Evolutionary conservation across 2,329 filamentous ascomycete species (phyloP).

Genomic region (Talaromyces sp.): DNA sequence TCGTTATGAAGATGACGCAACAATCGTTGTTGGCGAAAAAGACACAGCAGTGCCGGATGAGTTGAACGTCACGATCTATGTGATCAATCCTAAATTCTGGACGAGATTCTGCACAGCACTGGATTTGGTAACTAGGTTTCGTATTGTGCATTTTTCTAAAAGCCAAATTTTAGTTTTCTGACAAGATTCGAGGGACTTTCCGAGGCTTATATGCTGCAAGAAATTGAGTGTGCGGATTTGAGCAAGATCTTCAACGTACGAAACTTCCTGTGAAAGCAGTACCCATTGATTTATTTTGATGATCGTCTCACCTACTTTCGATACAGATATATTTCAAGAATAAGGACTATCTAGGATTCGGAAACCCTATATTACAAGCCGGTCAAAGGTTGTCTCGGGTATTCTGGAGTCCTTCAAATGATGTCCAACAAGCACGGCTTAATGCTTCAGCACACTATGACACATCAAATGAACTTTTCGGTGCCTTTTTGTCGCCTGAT

Average conservation of each 20-base stretch:
- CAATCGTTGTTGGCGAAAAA: neutral
- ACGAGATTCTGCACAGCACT: constrained; percentile 1
- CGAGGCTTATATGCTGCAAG: constrained; percentile 69
- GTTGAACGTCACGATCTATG: constrained; percentile 2
- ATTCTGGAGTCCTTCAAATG: constrained; percentile 57
- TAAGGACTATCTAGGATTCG: constrained; percentile 40
- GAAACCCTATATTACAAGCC: constrained; percentile 15
- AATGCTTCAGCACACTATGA: constrained; percentile 73
- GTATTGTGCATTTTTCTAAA: neutral
- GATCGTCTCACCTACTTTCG: neutral
- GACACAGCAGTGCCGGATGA: neutral
- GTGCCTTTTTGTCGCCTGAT: constrained; percentile 25
- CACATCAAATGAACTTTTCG: constrained; percentile 45
- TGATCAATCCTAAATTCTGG: constrained; percentile 12
- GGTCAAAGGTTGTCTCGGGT: constrained; percentile 29
- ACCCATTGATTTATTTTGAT: neutral
- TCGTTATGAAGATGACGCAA: constrained; percentile 4
- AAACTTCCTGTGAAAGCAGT: neutral
- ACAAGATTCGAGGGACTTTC: constrained; percentile 56
- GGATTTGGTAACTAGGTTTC: constrained; percentile 3
- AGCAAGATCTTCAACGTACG: constrained; percentile 64
- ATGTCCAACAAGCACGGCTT: constrained; percentile 56
- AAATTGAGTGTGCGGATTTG: constrained; percentile 64
- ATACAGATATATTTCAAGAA: constrained; percentile 67
- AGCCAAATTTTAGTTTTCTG: neutral